phyloP scores from a whole-genome alignment of 371 early-diverging fungal species.

The Mucor piriformis region DNA sequence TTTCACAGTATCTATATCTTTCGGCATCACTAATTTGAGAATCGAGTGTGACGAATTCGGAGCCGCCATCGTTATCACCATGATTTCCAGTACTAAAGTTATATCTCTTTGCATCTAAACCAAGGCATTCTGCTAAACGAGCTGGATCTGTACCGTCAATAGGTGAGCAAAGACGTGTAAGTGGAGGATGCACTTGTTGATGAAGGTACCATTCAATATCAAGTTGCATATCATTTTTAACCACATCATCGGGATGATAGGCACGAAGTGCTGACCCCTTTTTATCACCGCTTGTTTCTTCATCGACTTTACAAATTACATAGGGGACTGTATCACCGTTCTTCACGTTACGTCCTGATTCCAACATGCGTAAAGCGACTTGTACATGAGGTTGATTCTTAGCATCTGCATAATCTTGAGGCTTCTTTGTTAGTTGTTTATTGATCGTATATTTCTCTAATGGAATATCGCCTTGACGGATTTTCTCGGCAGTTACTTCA shows the following conservation, averaged over 20 bases:
- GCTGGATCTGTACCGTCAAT: conserved; percentile 87
- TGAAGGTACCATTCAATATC: conserved; percentile 97
- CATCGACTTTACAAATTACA: conserved; percentile 84
- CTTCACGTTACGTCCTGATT: conserved; percentile 70
- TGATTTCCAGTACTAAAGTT: conserved; percentile 27
- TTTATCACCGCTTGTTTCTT: conserved; percentile 38
- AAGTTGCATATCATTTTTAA: conserved; percentile 58
- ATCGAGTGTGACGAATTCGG: conserved; percentile 74
- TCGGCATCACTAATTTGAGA: conserved; percentile 85
- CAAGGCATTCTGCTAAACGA: conserved; percentile 86
- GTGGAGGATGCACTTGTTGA: conserved; percentile 96
- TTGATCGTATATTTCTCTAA: conserved; percentile 92
- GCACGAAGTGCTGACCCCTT: conserved; percentile 77
- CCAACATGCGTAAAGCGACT: conserved; percentile 90
- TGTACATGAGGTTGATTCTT: conserved; percentile 95
- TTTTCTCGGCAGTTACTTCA: conserved; percentile 68
- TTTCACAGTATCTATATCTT: conserved; percentile 75
- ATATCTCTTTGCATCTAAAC: conserved; percentile 75
- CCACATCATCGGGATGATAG: conserved; percentile 90
- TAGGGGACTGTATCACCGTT: conserved; percentile 97
- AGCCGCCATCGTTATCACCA: conserved; percentile 44
- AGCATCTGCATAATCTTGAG: conserved; percentile 90
- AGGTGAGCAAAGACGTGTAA: conserved; percentile 87
- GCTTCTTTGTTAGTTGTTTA: conserved; percentile 94
- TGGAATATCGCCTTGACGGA: conserved; percentile 71